Percentiles rank a stretch among this genome's conserved stretches.
Evolutionary conservation across 2,329 filamentous ascomycete species (phyloP).

Genomic region (Diaporthe ilicicola): DNA sequence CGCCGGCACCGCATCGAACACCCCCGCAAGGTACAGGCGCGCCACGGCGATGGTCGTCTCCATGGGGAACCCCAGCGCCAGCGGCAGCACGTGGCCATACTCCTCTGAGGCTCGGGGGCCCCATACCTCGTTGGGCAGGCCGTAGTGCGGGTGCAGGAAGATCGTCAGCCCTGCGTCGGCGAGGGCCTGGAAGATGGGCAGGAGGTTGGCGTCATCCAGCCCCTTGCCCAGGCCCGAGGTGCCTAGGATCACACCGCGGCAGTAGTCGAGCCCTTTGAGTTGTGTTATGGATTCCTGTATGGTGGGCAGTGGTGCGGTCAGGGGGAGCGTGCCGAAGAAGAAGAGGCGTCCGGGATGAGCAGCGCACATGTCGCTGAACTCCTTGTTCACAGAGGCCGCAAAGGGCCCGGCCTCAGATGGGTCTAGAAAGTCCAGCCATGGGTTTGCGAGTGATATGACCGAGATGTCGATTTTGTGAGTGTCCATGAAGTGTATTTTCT

Average conservation of each 20-base stretch:
- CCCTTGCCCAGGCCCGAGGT: conserved; percentile 83
- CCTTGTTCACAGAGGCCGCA: conserved; percentile 77
- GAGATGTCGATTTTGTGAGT: conserved; percentile 82
- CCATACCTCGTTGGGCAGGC: conserved; percentile 81
- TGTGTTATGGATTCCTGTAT: conserved; percentile 73
- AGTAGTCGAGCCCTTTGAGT: conserved; percentile 68
- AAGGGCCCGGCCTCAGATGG: conserved; percentile 67
- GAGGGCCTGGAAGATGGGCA: conserved; percentile 77
- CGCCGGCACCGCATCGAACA: conserved; percentile 78
- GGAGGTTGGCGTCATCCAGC: conserved; percentile 78
- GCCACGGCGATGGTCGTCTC: conserved; percentile 92
- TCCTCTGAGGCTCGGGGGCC: conserved; percentile 72
- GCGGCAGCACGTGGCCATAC: conserved; percentile 87
- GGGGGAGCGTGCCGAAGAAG: conserved; percentile 83
- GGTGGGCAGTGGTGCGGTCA: conserved; percentile 71
- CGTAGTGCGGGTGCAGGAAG: conserved; percentile 94
- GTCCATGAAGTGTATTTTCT: conserved; percentile 90
- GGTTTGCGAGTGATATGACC: conserved; percentile 89
- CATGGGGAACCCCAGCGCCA: conserved; percentile 88
- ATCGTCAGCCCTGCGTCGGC: conserved; percentile 71
- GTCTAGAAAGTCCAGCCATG: conserved; percentile 88
- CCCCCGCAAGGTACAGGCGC: conserved; percentile 85
- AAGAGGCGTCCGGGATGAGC: conserved; percentile 74
- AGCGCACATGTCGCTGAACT: conserved; percentile 77
- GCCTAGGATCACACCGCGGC: conserved; percentile 88